Conservation (phyloP, 129 eudicot genomes). For the Flaveria sonorensis region DNA sequence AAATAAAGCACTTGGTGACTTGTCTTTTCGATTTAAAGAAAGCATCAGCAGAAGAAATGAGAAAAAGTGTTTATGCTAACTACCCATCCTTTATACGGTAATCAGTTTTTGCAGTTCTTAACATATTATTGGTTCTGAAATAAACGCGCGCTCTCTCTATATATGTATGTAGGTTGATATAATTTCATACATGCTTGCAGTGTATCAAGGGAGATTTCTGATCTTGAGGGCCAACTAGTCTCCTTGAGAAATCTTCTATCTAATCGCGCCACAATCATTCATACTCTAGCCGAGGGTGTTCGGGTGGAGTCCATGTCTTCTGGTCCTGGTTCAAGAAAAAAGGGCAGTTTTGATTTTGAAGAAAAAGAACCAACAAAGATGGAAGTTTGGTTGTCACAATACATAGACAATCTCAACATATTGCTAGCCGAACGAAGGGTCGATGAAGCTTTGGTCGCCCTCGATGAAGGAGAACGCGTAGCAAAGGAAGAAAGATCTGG, state of each 20-base stretch:
- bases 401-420: constrained; percentile 64
- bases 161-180: not conserved
- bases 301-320: constrained; percentile 51
- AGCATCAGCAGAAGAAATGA: constrained; percentile 98
- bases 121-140: not conserved
- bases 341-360: constrained; percentile 38
- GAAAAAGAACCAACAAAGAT: constrained; percentile 53
- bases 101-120: not conserved
- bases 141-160: too few relatives aligned
- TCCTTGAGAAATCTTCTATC: constrained; percentile 71
- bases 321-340: constrained; percentile 40
- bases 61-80: constrained; percentile 96
- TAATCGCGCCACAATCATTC: constrained; percentile 62
- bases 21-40: constrained; percentile 74
- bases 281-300: constrained; percentile 78
- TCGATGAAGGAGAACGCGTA: constrained; percentile 74
- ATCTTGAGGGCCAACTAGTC: constrained; percentile 90
- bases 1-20: constrained; percentile 61
- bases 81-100: constrained; percentile 89
- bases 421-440: constrained; percentile 81
- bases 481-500: constrained; percentile 42
- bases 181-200: constrained; percentile 42
- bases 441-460: constrained; percentile 64
- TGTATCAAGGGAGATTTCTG: constrained; percentile 85
- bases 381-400: constrained; percentile 71